Percentiles rank a stretch among this genome's conserved stretches.
Evolutionary conservation across 1,284 basidiomycete species (phyloP).

Genomic region (Pseudomicrostroma phylloplanum): DNA sequence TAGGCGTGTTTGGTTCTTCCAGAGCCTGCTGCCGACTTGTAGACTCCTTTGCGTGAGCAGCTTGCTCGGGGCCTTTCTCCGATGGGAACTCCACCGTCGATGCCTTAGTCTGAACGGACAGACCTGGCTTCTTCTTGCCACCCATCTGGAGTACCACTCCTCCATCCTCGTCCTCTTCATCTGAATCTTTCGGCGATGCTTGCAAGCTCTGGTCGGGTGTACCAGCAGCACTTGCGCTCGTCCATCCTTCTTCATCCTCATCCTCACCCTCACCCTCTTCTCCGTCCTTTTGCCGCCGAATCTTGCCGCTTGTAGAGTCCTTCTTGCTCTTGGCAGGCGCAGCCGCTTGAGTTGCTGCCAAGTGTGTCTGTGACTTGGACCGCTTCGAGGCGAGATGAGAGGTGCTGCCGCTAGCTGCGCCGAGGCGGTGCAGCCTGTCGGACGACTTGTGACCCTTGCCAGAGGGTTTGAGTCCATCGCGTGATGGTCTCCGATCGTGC

Average conservation of each 20-base stretch:
- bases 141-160: conserved; percentile 33
- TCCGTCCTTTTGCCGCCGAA: conserved; percentile 2
- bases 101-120: conserved; percentile 5
- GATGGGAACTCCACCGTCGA: conserved; percentile 12
- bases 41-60: not conserved
- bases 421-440: conserved; percentile 27
- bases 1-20: not conserved
- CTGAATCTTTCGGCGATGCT: conserved; percentile 16
- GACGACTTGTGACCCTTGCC: conserved; percentile 28
- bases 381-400: conserved; percentile 29
- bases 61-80: conserved; percentile 8
- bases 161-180: conserved; percentile 13
- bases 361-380: conserved; percentile 32
- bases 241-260: conserved; percentile 33
- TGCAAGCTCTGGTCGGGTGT: conserved; percentile 20
- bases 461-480: conserved; percentile 1
- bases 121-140: conserved; percentile 26
- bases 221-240: conserved; percentile 25
- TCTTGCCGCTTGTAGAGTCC: conserved; percentile 10
- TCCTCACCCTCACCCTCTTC: not conserved
- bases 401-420: conserved; percentile 21
- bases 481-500: not conserved
- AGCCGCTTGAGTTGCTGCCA: conserved; percentile 18
- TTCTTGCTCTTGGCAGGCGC: conserved; percentile 6
- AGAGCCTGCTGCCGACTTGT: conserved; percentile 8